These are phyloP conservation scores for Lipomyces chichibuensis DNA, from an alignment of 805 yeast genomes.

Conservation along the genomic window DNA sequence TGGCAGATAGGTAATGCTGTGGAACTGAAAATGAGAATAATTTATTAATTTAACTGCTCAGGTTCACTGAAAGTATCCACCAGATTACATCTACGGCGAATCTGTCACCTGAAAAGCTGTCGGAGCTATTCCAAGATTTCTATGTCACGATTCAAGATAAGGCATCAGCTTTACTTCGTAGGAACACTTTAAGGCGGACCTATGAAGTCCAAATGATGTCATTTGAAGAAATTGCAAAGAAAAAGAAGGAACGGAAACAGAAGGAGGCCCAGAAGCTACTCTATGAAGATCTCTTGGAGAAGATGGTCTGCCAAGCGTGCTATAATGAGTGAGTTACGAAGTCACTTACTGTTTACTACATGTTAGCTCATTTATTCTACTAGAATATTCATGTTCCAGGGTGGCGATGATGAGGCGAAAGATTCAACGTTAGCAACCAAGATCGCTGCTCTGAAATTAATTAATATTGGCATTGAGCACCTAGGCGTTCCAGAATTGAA, in stretches of 20 bases:
- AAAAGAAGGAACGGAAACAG: slow-evolving; percentile 40
- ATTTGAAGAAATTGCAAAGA: slow-evolving; percentile 42
- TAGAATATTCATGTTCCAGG: slow-evolving; percentile 44
- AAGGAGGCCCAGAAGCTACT: slow-evolving; percentile 38
- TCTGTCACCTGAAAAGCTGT: slow-evolving; percentile 46
- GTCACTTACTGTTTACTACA: neutral
- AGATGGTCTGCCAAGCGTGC: slow-evolving; percentile 44
- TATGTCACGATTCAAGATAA: slow-evolving; percentile 42
- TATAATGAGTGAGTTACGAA: slow-evolving; percentile 35
- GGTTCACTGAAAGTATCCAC: slow-evolving; percentile 38
- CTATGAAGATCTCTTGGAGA: slow-evolving; percentile 45
- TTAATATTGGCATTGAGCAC: slow-evolving; percentile 41
- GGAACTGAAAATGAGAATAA: neutral
- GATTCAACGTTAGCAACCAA: slow-evolving; percentile 39
- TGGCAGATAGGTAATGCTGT: slow-evolving; percentile 24
- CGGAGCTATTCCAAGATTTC: slow-evolving; percentile 48
- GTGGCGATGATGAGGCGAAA: slow-evolving; percentile 40
- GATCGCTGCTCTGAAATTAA: slow-evolving; percentile 39
- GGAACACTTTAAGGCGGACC: slow-evolving; percentile 37
- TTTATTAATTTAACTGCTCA: neutral
- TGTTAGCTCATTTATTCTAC: neutral
- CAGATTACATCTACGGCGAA: slow-evolving; percentile 48
- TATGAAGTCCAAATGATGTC: slow-evolving; percentile 44
- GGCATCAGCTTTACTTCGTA: slow-evolving; percentile 38
- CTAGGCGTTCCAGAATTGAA: slow-evolving; percentile 40